phyloP scores from a whole-genome alignment of 257 asterid genomes.

The Thymus quinquecostatus region DNA sequence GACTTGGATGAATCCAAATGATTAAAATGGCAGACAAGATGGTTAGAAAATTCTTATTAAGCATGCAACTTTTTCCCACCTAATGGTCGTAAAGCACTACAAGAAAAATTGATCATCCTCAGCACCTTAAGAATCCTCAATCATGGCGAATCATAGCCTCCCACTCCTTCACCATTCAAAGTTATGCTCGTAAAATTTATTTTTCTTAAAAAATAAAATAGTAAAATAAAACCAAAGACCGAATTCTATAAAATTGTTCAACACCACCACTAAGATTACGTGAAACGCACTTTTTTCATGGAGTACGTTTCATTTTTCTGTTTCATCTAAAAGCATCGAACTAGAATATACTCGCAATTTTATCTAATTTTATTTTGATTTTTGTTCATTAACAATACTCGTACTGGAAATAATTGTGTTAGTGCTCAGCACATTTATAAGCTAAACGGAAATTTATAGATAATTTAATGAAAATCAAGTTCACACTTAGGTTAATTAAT shows the following conservation, averaged over 20 bases:
- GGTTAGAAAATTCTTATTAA: conserved; percentile 29
- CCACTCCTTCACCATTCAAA: conserved; percentile 33
- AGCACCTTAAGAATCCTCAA: conserved; percentile 37
- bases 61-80: conserved; percentile 42
- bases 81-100: conserved; percentile 38
- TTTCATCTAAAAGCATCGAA: background rate
- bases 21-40: conserved; percentile 23
- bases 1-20: conserved; percentile 8
- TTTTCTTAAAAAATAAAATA: no score
- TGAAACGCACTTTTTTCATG: background rate
- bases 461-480: background rate
- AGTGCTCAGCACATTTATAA: conserved; percentile 28
- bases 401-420: background rate
- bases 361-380: background rate
- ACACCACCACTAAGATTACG: no score
- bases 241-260: no score
- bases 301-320: background rate
- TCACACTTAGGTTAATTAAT: background rate
- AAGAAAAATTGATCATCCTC: conserved; percentile 21
- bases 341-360: background rate
- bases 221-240: no score
- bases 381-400: no score
- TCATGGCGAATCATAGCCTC: conserved; percentile 42
- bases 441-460: background rate
- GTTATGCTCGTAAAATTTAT: background rate